phyloP scores from a whole-genome alignment of 805 yeast genomes.

The Candida silvatica region DNA sequence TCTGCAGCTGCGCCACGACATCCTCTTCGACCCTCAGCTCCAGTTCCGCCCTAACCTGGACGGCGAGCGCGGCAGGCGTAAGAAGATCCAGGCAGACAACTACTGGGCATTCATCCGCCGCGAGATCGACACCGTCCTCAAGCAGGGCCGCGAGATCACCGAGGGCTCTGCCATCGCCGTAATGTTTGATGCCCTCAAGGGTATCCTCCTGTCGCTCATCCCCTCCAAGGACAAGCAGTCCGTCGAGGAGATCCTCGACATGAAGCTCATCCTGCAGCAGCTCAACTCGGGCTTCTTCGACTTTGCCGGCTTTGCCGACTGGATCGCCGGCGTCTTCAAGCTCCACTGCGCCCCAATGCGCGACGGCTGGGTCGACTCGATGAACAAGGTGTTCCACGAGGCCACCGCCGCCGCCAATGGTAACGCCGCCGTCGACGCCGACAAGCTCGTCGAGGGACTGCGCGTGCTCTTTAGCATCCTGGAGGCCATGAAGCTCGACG shows the following conservation, averaged over 20 bases:
- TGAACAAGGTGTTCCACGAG: conserved; percentile 51
- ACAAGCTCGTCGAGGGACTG: conserved; percentile 63
- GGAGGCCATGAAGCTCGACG: conserved; percentile 92
- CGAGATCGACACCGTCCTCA: conserved; percentile 44
- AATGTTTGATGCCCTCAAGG: conserved; percentile 69
- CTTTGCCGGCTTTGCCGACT: conserved; percentile 58
- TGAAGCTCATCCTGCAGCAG: conserved; percentile 71
- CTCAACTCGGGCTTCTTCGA: conserved; percentile 62
- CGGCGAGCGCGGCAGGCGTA: conserved; percentile 81
- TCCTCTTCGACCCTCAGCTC: conserved; percentile 82
- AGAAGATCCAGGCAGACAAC: conserved; percentile 65
- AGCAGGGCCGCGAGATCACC: conserved; percentile 7
- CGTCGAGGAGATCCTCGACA: conserved; percentile 67
- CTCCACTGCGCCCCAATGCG: conserved; percentile 95
- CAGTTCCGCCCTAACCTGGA: conserved; percentile 89
- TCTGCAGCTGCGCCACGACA: conserved; percentile 90
- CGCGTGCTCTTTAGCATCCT: conserved; percentile 71
- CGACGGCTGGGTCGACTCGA: conserved; percentile 80
- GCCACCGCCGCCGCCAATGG: conserved; percentile 22
- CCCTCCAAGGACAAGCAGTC: conserved; percentile 67
- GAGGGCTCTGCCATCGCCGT: conserved; percentile 40
- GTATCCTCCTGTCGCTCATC: conserved; percentile 62
- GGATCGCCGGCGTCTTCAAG: conserved; percentile 74
- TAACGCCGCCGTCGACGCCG: conserved; percentile 16
- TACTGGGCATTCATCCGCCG: conserved; percentile 74